Evolutionary conservation across 2,329 filamentous ascomycete species (phyloP), one percentile per base, ranked within the genome.

Genomic region (Bipolaris sorokiniana): DNA sequence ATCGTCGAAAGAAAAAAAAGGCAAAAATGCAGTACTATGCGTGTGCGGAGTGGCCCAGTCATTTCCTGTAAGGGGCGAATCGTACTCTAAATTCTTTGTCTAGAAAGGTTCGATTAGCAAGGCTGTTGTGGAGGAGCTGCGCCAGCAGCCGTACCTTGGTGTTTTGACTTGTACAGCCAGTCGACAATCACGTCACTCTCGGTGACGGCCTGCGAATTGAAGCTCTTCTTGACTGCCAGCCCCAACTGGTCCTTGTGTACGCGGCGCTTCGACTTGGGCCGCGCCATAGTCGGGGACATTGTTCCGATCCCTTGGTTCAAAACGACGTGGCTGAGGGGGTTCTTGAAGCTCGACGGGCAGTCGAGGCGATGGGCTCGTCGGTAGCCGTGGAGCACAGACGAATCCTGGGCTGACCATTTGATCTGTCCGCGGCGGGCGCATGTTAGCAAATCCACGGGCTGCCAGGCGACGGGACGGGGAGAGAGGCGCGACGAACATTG

Each of bases 171-270:
- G 81, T 91, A 90, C 59, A 92, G 81, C 72, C 92, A 86, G 63
- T 90, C 89, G 54, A 93, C 89, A 55, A 95, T 89, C 63, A 92
- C 88, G 67, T 95, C 91, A 71, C 88, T 92, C 79, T 96, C 91
- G 63, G 88, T 88, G 23, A 94, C 86, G 15, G 89, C 89, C 63
- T 90, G 82, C 33, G 86, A 87, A 72, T 95, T 95, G 79, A 95
- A 95, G 77, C 95, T 90, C 74, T 92, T 93, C 63, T 90, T 83
- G 47, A 93, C 89, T 1, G 86, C 83, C 63, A 87, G 82, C 7
- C 89, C 89, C 52, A 96, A 80, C 63, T 90, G 84, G 36, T 91
- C 88, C 72, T 90, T 90, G 68, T 84, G 85, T 72, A 92, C 87
- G 52, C 89, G 83, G 50, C 88, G 80, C 68, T 87, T 82, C 45